Evolutionary conservation across 768 basidiomycete species (phyloP), one percentile per base, ranked within the genome.

Genomic region (Russula sp.): DNA sequence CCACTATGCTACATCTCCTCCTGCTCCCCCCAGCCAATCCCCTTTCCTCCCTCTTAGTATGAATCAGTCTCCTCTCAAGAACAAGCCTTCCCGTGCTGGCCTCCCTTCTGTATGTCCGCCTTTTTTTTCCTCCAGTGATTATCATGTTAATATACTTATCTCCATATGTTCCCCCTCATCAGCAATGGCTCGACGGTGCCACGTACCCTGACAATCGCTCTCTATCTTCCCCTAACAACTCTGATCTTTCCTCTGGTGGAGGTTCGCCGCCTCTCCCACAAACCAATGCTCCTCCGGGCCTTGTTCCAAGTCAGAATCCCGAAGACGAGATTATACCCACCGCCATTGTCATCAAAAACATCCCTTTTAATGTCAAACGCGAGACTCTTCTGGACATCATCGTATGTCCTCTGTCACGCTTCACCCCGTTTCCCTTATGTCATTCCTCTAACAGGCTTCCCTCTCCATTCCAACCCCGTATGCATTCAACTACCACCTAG

Each of bases 341-440:
- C 11, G 97, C 97, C 60, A 98, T 99, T 73, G 97, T 99, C 74
- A 98, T 99, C 77, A 99, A 99, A 85, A 98, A 98, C 81, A 99
- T 99, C 79, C 96, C 96, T 69, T 99, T 99, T 82, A 94, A 94
- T 72, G 94, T 98, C 69, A 92, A 94, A 79, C 88, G 92, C 73
- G 96, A 98, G 79, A 92, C 92, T 50, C 84, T 99, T 70, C 86
- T 98, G 72, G 89, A 90, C 79, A 94, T 98, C 75, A 98, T 99
- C 75, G 95, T 96, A 63, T 68, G 92, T 84, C 54, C 57, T 68
- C 62, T 61, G 50, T 55, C 67, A 46, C 20, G 14, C 24, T n/a
- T 46, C 52, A 5, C 24, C 11, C n/a, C 59, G 30, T 32, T 16
- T 50, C 58, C 32, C 30, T 50, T 54, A 59, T 26, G 49, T 67